phyloP scores from a whole-genome alignment of 345 rosid genomes.

The Lepidium sativum region DNA sequence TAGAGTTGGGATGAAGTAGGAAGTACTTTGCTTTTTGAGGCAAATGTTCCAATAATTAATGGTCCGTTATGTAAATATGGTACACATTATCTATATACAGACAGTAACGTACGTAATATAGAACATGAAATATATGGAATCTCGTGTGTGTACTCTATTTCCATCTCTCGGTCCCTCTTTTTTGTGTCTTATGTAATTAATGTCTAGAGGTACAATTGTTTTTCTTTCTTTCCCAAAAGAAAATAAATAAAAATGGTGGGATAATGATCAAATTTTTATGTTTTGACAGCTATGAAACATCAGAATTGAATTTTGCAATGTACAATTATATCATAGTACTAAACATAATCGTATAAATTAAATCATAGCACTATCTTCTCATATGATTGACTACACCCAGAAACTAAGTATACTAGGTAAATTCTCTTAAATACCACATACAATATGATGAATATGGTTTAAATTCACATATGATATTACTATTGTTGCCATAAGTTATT shows the following conservation, averaged over 20 bases:
- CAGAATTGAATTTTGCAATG: background rate
- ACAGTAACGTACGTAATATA: background rate
- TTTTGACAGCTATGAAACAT: background rate
- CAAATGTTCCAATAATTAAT: constrained; percentile 10
- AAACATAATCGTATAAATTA: background rate
- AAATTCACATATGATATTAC: too few species aligned
- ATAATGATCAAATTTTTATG: constrained; percentile 9
- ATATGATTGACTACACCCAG: too few species aligned
- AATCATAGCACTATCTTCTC: background rate
- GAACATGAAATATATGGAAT: constrained; percentile 9
- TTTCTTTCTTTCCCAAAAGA: background rate
- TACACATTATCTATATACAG: background rate
- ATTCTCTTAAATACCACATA: too few species aligned
- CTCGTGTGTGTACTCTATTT: constrained; percentile 10
- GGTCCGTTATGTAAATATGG: constrained; percentile 11
- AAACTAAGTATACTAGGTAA: too few species aligned
- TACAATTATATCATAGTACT: background rate
- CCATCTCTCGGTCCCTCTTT: constrained; percentile 19
- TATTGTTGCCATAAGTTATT: too few species aligned
- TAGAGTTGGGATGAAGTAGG: constrained; percentile 14
- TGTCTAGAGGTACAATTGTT: constrained; percentile 19
- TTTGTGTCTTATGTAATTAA: constrained; percentile 9
- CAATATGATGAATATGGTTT: too few species aligned
- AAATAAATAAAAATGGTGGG: background rate
- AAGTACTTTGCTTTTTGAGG: constrained; percentile 20